Evolutionary conservation across 345 rosid species (phyloP), one percentile per base, ranked within the genome.

Genomic region (Excoecaria agallocha): DNA sequence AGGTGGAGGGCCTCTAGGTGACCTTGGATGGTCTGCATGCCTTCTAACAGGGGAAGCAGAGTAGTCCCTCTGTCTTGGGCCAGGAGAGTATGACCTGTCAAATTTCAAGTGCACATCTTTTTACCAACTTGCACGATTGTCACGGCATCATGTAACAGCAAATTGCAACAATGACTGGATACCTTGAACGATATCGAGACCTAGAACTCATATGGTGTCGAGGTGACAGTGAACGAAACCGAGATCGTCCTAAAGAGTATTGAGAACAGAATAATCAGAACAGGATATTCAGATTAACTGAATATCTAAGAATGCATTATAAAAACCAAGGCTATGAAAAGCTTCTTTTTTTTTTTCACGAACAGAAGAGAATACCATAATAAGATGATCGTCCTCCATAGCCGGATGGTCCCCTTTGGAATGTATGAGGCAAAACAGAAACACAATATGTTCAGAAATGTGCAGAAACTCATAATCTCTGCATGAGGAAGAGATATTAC

Each of bases 161-260:
- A 43, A 41, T 59, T 30, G 58, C 11, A 52, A 54, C 11, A 35
- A 60, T 66, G 17, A 77, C 11, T 30, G 57, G 76, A 77, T 81
- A 95, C 99, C 98, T 93, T 12, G 99, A 93, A 71, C 88, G 93
- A 61, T 87, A 87, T 67, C 97, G 86, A 67, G 86, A 78, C 76
- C 96, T 89, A 64, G 99, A 93, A 73, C 88, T 85, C 0, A 86
- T 74, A 37, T 91, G 92, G 73, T 80, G 86, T 77, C 73, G 91
- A 6, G 97, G 95, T 19, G 91, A 94, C n/a, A 84, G 37, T 25
- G 97, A 94, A 10, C 88, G 96, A 16, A 98, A 93, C 2, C 86
- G 90, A 58, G 97, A 91, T 72, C 82, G 95, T 66, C 97, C 98
- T 94, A 85, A 67, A 52, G 68, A 38, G 70, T 24, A 74, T 22